Conservation (phyloP, 805 yeast species). For the Kuraishia piskuri region DNA sequence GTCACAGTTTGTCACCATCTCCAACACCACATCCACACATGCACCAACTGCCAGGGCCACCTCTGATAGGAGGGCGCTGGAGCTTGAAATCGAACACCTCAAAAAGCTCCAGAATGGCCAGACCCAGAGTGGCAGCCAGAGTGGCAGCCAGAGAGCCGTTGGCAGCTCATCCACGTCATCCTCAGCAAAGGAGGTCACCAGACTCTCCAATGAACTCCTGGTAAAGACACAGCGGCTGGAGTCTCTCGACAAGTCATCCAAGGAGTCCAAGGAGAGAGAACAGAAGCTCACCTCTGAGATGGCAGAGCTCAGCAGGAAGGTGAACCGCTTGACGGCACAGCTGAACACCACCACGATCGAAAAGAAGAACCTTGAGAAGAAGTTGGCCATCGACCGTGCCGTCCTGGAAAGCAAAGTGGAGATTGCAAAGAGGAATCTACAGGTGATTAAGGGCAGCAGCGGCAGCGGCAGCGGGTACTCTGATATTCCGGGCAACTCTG, state of each 20-base stretch:
- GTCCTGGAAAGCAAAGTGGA: conserved; percentile 7
- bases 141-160: not conserved
- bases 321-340: not conserved
- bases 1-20: not conserved
- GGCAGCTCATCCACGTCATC: not conserved
- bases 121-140: no score
- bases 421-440: conserved; percentile 4
- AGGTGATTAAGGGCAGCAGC: conserved; percentile 1
- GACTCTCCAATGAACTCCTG: not conserved
- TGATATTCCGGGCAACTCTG: not conserved
- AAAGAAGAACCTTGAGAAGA: conserved; percentile 5
- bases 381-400: conserved; percentile 3
- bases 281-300: not conserved
- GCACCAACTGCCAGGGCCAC: not conserved
- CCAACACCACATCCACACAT: not conserved
- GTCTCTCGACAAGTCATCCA: not conserved
- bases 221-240: not conserved
- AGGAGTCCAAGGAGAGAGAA: not conserved
- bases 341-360: conserved; percentile 2
- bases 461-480: conserved; percentile 1
- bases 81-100: not conserved
- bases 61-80: not conserved
- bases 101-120: not conserved
- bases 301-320: conserved; percentile 1
- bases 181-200: not conserved